Evolutionary conservation across 2,329 filamentous ascomycete genomes (phyloP), one percentile per base, ranked within the genome.

Genomic region (Colletotrichum navitas): DNA sequence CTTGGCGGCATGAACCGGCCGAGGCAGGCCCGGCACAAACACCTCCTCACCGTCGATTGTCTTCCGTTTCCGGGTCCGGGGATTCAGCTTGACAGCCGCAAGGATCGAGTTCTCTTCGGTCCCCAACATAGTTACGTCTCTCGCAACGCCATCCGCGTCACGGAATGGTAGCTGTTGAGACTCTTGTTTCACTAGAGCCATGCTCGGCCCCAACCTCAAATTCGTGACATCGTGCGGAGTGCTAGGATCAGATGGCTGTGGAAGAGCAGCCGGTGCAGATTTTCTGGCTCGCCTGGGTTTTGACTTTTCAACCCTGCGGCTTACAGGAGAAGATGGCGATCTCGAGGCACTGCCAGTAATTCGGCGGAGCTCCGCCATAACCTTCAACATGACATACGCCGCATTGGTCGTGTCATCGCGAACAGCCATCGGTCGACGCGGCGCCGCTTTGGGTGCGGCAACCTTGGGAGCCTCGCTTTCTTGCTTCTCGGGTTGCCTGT

Each of bases 81-180:
- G 82, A 49, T 85, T 83, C 12, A 80, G 79, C 76, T 89, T 89
- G 69, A 89, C 86, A 1, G 85, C 84, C 11, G 83, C 81, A 5
- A 85, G 78, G n/a, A 89, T 88, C 4, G 87, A 87, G 69, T 78
- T 83, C 32, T 64, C 52, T 34, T 49, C 29, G 63, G 47, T 10
- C 55, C 36, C 55, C 58, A 65, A 74, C 41, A 59, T 65, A 8
- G 12, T 24, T 11, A 61, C 43, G 26, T 68, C 67, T 14, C 49
- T 51, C n/a, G 39, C 24, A 3, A n/a, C 43, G 29, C 16, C 18
- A 2, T 12, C 4, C n/a, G n/a, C 36, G n/a, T 34, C 52, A 29
- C 1, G 45, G 16, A n/a, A 16, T 45, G 39, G 4, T 11, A 21
- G n/a, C 5, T 29, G 56, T 18, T 21, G 36, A 12, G 29, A n/a